Base-by-base conservation (phyloP, 805 yeast genomes). In the Starmerella etchellsii region DNA sequence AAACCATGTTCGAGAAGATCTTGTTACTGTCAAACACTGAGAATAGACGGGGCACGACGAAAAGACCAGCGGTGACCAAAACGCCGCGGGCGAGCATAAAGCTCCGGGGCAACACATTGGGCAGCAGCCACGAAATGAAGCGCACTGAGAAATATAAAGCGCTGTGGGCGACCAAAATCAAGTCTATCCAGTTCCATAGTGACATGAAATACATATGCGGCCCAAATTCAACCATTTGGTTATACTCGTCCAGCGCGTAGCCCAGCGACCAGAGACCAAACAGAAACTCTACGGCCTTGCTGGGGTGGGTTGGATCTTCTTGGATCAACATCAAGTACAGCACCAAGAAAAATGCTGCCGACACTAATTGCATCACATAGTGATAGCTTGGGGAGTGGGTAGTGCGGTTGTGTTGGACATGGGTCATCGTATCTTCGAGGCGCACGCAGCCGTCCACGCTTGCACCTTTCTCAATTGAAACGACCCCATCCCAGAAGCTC, bases 31-130 rank as follows among this genome's bases (percentile, higher is more conserved):
- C 41, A 15, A 37, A 31, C 15, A 37, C 36, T 5, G 36, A 37
- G 23, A 37, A 37, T 14, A 37, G 19, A 23, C 41, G 35, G 14
- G 41, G 41, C 19, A 37, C 41, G 21, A 37, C n/a, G 16, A 37
- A 37, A 14, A 37, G 30, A 15, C 41, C 41, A 14, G 41, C 41
- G 9, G 23, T 23, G 3, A 37, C 16, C 25, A 37, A 21, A 10
- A 37, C 18, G 29, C 41, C 41, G 13, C 36, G 41, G 13, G 41
- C 41, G 10, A 31, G 5, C 41, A 31, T 16, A 21, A 23, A 24
- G 22, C 27, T 15, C 14, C 15, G 15, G 13, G 36, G 29, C 13
- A 16, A 4, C 10, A 22, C 14, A 15, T 11, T 19, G 16, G 27
- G 33, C n/a, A 28, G 6, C 5, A 20, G 19, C 4, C 13, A 21